These are phyloP conservation scores for Glycine latifolia DNA, from an alignment of 306 rosid species.

Conservation along the genomic window DNA sequence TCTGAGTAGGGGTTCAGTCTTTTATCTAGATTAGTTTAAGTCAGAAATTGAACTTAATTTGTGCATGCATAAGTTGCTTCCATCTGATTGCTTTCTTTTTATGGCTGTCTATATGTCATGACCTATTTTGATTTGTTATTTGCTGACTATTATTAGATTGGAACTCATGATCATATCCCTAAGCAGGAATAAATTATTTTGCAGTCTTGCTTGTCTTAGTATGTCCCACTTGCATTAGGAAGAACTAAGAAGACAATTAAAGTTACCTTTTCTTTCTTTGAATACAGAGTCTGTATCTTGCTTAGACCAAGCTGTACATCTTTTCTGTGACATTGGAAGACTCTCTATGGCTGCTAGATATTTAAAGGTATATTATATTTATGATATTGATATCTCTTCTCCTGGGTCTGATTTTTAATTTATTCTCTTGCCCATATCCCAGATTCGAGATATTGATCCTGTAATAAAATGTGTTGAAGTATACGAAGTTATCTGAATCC, in stretches of 20 bases:
- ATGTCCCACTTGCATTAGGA: constrained; percentile 18
- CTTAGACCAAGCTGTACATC: constrained; percentile 78
- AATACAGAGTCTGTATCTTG: constrained; percentile 81
- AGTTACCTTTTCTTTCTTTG: constrained; percentile 1
- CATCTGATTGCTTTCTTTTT: constrained; percentile 30
- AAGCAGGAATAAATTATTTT: not conserved
- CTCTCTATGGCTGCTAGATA: constrained; percentile 97
- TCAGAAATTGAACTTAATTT: constrained; percentile 26
- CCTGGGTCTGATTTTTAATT: constrained; percentile 3
- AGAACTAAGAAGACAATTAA: constrained; percentile 18
- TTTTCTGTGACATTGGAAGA: constrained; percentile 96
- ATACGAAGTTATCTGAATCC: constrained; percentile 3
- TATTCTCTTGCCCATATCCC: not conserved
- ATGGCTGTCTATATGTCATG: constrained; percentile 25
- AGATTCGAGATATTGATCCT: constrained; percentile 10
- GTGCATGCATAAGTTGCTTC: constrained; percentile 17
- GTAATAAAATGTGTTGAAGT: constrained; percentile 7
- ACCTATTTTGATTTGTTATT: constrained; percentile 37
- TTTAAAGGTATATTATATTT: constrained; percentile 65
- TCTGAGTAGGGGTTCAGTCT: not conserved
- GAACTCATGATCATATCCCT: not conserved
- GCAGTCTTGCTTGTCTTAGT: constrained; percentile 13
- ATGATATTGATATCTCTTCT: not conserved
- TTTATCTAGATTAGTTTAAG: constrained; percentile 2
- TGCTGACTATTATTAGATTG: constrained; percentile 4